Evolutionary conservation across 192 early-diverging fungal species (phyloP), one percentile per base, ranked within the genome.

Genomic region (Dissophora ornata): DNA sequence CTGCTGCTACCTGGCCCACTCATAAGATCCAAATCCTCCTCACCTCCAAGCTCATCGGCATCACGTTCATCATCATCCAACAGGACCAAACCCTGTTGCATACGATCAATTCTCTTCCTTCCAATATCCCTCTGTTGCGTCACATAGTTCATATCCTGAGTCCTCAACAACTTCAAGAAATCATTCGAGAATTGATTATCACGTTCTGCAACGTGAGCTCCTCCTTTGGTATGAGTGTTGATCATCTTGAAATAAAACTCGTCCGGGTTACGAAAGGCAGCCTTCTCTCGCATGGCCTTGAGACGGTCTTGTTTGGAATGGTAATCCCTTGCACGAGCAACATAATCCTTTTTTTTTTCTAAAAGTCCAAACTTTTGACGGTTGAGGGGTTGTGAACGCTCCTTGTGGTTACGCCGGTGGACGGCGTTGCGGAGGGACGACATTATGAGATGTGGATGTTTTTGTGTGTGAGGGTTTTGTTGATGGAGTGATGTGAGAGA

Each of bases 221-320:
- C 96, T 24, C 90, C 84, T 79, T 94, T 93, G 57, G 94, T 93
- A 66, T 91, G 88, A 21, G 88, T 69, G 66, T 91, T 91, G 75
- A 96, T 89, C 97, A 99, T 99, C 79, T 90, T 93, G 71, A 95
- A 97, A 85, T 98, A 98, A 79, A 99, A 99, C 84, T 99, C 97
- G 79, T 99, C 97, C 3, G 93, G 95, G 82, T 99, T 99, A 67
- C 90, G 83, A 56, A 88, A 83, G 15, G 88, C 80, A 3, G 97
- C 97, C 69, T 96, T 97, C 70, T 94, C 87, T 29, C 88, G 85
- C 77, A 99, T 84, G 24, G 89, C 85, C 84, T 93, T 94, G 54
- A 99, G 84, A 40, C 88, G 81, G 44, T 92, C 86, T 82, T 97
- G 88, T 81, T 99, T 97, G 16, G 79, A 82, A 69, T 93, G 89